Conservation (phyloP, 2,329 filamentous ascomycete species). For the Talaromyces verruculosus region DNA sequence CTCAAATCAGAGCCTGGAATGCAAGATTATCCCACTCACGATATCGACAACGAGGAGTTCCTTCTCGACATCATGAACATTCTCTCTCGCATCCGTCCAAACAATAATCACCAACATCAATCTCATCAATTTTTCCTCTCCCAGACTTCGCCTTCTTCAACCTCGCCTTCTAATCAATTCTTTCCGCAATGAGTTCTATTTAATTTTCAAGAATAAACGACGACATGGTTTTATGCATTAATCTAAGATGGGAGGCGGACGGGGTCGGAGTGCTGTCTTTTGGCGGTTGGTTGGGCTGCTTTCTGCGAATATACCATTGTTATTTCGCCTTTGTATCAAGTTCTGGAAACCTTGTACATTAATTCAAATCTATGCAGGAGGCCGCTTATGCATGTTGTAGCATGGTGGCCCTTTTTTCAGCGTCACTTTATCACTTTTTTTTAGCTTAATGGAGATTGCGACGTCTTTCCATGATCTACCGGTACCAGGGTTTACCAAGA, state of each 20-base stretch:
- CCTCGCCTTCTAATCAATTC: slow-evolving; percentile 10
- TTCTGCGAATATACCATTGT: slow-evolving; percentile 1
- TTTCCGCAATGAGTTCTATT: background rate
- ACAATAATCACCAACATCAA: background rate
- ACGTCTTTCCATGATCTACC: too few species aligned
- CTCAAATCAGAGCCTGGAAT: slow-evolving; percentile 19
- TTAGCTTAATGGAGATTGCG: too few species aligned
- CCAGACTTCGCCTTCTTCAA: background rate
- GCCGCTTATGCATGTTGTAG: too few species aligned
- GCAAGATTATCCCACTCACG: slow-evolving; percentile 20
- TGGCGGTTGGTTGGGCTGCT: background rate
- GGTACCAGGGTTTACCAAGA: too few species aligned
- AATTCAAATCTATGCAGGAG: background rate
- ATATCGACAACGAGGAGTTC: slow-evolving; percentile 36
- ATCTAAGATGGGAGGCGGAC: background rate
- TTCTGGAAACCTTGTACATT: slow-evolving; percentile 7
- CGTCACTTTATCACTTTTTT: too few species aligned
- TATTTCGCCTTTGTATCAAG: background rate
- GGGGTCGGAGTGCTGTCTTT: background rate
- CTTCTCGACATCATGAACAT: slow-evolving; percentile 43
- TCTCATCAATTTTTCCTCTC: background rate
- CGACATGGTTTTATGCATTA: background rate
- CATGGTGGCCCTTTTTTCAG: too few species aligned
- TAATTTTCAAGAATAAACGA: background rate
- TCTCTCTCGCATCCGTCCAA: slow-evolving; percentile 36